Conservation (phyloP, 2,329 filamentous ascomycete species). For the Colletotrichum theobromicola region DNA sequence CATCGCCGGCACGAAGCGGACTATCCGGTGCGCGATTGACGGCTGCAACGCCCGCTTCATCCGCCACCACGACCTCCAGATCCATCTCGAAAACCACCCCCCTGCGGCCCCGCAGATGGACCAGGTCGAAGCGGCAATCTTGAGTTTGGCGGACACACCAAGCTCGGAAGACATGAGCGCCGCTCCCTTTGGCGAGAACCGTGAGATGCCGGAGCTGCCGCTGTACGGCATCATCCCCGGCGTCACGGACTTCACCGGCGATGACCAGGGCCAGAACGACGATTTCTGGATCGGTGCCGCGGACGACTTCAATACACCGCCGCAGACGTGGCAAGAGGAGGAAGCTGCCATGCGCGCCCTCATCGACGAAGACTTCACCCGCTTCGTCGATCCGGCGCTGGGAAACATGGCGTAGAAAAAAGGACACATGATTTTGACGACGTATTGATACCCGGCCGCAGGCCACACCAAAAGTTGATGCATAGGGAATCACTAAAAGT, state of each 20-base stretch:
- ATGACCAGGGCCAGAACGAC: conserved; percentile 5
- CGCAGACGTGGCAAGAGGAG: conserved; percentile 46
- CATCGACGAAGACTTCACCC: conserved; percentile 23
- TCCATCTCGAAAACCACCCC: conserved; percentile 45
- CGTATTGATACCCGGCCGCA: conserved; percentile 19
- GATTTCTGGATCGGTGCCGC: conserved; percentile 36
- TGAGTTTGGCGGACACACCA: conserved; percentile 22
- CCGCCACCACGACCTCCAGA: conserved; percentile 54
- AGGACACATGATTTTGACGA: not conserved
- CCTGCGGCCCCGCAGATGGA: conserved; percentile 13
- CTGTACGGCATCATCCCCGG: conserved; percentile 13
- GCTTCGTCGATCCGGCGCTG: conserved; percentile 20
- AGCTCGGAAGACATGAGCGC: conserved; percentile 1
- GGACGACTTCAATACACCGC: conserved; percentile 31
- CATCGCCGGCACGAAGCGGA: conserved; percentile 48
- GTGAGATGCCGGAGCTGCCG: conserved; percentile 21
- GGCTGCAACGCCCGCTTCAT: conserved; percentile 53
- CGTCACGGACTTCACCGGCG: conserved; percentile 1
- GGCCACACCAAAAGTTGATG: conserved; percentile 5
- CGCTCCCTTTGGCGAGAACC: not conserved
- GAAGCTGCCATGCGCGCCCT: conserved; percentile 49
- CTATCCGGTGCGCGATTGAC: conserved; percentile 44
- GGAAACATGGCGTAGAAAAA: not conserved
- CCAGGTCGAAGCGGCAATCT: conserved; percentile 18
- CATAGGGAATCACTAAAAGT: conserved; percentile 4